Evolutionary conservation across 1,284 basidiomycete species (phyloP).

Genomic region (Inonotus hispidus): DNA sequence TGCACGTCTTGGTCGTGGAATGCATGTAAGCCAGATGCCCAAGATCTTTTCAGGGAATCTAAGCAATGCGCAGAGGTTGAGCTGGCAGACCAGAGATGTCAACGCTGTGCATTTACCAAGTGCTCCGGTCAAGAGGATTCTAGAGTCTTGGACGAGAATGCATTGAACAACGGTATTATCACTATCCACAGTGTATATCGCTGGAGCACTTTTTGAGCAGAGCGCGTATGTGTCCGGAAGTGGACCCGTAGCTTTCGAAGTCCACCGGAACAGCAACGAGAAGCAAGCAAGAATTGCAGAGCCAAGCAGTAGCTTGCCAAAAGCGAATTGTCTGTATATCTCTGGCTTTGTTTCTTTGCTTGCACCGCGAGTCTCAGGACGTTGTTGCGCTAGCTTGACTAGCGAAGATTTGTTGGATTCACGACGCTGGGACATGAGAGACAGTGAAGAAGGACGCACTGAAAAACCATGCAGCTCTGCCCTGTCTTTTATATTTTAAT

Average conservation of each 20-base stretch:
- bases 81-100: slow-evolving; percentile 10
- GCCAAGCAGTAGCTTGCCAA: background rate
- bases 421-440: background rate
- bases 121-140: slow-evolving; percentile 49
- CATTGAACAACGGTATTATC: slow-evolving; percentile 48
- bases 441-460: background rate
- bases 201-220: slow-evolving; percentile 46
- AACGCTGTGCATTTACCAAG: slow-evolving; percentile 38
- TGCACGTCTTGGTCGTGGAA: background rate
- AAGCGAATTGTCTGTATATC: background rate
- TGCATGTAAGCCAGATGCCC: background rate
- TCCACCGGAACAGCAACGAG: background rate
- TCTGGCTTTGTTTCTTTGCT: background rate
- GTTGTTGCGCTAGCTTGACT: background rate
- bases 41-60: slow-evolving; percentile 36
- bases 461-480: background rate
- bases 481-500: background rate
- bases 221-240: slow-evolving; percentile 43
- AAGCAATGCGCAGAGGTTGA: background rate
- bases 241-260: background rate
- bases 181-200: slow-evolving; percentile 58
- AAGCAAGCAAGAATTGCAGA: slow-evolving; percentile 1
- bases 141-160: slow-evolving; percentile 45
- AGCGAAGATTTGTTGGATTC: background rate
- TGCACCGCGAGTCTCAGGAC: background rate